phyloP scores from a whole-genome alignment of 495 filamentous ascomycete genomes.

The Daldinia decipiens region DNA sequence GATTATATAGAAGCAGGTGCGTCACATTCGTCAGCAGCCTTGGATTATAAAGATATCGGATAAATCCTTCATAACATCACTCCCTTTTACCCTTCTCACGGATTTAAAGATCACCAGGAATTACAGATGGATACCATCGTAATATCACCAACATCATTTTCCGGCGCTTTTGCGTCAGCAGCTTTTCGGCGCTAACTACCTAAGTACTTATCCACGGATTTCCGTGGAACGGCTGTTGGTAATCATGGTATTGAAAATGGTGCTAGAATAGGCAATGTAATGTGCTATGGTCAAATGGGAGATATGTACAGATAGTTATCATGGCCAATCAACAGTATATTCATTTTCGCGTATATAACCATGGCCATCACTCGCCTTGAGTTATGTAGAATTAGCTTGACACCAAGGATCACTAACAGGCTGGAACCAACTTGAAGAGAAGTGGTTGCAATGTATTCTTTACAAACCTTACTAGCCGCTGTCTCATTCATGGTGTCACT shows the following conservation, averaged over 20 bases:
- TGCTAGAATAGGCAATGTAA: background rate
- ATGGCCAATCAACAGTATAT: background rate
- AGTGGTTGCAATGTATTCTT: background rate
- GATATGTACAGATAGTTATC: background rate
- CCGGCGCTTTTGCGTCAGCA: background rate
- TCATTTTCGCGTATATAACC: background rate
- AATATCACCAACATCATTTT: background rate
- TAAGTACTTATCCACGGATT: background rate
- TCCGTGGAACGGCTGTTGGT: background rate
- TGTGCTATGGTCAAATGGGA: background rate
- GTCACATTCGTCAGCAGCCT: background rate
- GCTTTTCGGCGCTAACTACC: background rate
- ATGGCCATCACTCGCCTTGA: background rate
- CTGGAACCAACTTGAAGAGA: background rate
- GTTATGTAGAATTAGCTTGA: background rate
- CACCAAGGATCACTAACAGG: background rate
- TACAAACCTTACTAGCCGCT: background rate
- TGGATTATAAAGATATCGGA: background rate
- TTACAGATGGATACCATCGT: background rate
- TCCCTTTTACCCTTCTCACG: background rate
- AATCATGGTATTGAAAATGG: background rate
- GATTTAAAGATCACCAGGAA: background rate
- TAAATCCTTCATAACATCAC: slow-evolving; percentile 1
- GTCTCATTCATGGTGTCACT: background rate
- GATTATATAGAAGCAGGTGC: background rate